Evolutionary conservation across 2,329 filamentous ascomycete species (phyloP), one percentile per base, ranked within the genome.

Genomic region (Fusarium paranaense): DNA sequence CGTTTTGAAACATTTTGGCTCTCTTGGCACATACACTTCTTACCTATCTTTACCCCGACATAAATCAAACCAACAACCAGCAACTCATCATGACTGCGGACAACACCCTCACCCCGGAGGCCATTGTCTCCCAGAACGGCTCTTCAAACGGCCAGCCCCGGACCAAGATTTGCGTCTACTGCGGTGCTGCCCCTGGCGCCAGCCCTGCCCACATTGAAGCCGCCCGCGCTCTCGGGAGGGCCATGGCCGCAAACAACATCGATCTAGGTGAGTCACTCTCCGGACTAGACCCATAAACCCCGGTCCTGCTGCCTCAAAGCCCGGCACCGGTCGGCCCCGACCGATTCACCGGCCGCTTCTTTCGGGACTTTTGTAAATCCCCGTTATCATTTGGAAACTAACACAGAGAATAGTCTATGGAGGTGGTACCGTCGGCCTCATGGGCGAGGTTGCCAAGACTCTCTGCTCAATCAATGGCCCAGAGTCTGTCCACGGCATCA

Each of bases 401-500:
- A 78, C 60, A 58, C 11, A 33, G 35, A 32, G 27, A 13, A 61
- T 54, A 90, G 95, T 98, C 74, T 99, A 98, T 83, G 97, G 97
- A 76, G 97, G 97, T 76, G 97, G 97, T 79, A 98, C 96, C 3
- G 91, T 95, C 40, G 97, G 97, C 11, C 89, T 99, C 54, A 99
- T 99, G 97, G 97, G 97, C 80, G 95, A 98, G 81, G 84, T 98
- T 13, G 95, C 97, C 54, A 93, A 92, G 78, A 95, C 94, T 0
- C 91, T 99, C 32, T 95, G 97, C 76, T 88, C 93, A 0, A 90
- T 98, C 72, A 91, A 92, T 6, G 96, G 97, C 4, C 94, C 95
- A 0, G 83, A 91, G 60, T 85, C 93, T 14, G 97, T 98, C 18
- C 96, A 98, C 85, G 97, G 97, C 80, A 94, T 99, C 81, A 98